Base-by-base conservation (phyloP, 2,329 filamentous ascomycete species). In the Scopulariopsis brevicaulis region DNA sequence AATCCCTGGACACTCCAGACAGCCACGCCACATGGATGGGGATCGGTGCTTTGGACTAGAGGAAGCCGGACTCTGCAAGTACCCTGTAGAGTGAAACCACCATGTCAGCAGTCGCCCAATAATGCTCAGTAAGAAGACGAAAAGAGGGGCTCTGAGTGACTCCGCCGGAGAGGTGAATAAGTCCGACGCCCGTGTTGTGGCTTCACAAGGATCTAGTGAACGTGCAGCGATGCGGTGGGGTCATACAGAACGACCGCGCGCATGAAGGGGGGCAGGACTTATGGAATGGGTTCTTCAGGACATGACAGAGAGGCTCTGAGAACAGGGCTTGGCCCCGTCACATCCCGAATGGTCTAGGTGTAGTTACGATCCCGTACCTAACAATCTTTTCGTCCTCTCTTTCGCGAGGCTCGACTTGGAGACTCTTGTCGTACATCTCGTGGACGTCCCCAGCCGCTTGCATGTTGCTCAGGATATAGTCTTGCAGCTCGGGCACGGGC, bases 371-470 rank as follows among this genome's bases (percentile, higher is more conserved):
- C 63, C 79, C 83, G 67, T 85, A 96, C 92, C 94, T 95, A 70
- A 96, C 93, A 79, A 99, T 97, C 81, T 97, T 97, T 76, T 99
- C 94, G 69, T 99, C 94, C 76, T 99, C 94, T 66, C 94, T 83
- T 77, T 99, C 94, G 67, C 94, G 83, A 62, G 94, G 94, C 71
- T 99, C 94, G 60, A 99, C 86, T 67, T 86, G 81, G 74, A 99
- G 77, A 74, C 91, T 96, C 79, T 92, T 92, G 73, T 97, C 92
- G 77, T 97, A 99, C 94, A 97, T 97, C 77, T 97, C 93, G 71
- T 97, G 92, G 62, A 99, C 94, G 70, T 97, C 93, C 56, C 91
- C 89, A 4, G 94, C 93, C 34, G 87, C 87, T 74, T 95, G 88
- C 89, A 97, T 96, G 71, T 97, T 96, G 70, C 86, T 92, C 64